These are phyloP conservation scores for Pseudogymnoascus sp. DNA, from an alignment of 2,329 filamentous ascomycete genomes.

Conservation along the genomic window DNA sequence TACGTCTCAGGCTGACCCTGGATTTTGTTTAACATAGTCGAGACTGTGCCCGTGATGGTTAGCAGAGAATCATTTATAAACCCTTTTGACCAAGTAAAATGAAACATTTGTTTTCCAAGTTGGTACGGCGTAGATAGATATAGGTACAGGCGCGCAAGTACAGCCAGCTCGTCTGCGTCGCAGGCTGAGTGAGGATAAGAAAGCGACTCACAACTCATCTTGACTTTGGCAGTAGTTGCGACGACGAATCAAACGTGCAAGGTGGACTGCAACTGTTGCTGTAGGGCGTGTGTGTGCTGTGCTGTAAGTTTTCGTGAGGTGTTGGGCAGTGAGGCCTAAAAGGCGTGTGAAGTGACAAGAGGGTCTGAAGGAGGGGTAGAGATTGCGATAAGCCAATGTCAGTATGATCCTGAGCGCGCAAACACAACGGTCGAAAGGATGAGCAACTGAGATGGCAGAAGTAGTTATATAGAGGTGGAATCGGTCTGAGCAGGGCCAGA, in stretches of 20 bases:
- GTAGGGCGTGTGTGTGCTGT: not conserved
- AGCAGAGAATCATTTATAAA: constrained; percentile 4
- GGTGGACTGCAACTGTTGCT: not conserved
- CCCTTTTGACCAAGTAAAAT: not conserved
- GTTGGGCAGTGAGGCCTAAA: constrained; percentile 7
- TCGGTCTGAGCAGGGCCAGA: not conserved
- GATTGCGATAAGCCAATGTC: constrained; percentile 8
- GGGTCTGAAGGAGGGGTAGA: constrained; percentile 6
- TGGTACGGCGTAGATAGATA: not conserved
- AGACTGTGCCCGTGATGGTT: constrained; percentile 45
- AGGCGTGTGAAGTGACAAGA: constrained; percentile 4
- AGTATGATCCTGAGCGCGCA: not conserved
- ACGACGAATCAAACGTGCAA: constrained; percentile 12
- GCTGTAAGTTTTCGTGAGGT: not conserved
- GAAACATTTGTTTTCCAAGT: constrained; percentile 1
- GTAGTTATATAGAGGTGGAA: not conserved
- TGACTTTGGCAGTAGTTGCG: constrained; percentile 15
- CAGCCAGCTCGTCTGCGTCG: not conserved
- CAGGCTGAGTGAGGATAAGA: constrained; percentile 6
- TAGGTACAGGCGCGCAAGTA: not conserved
- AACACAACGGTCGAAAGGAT: not conserved
- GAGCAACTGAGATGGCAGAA: not conserved
- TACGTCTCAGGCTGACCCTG: constrained; percentile 96
- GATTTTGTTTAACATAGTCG: constrained; percentile 88
- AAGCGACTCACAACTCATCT: constrained; percentile 26